phyloP scores from a whole-genome alignment of 192 early-diverging fungal species.

The Dissophora ornata region DNA sequence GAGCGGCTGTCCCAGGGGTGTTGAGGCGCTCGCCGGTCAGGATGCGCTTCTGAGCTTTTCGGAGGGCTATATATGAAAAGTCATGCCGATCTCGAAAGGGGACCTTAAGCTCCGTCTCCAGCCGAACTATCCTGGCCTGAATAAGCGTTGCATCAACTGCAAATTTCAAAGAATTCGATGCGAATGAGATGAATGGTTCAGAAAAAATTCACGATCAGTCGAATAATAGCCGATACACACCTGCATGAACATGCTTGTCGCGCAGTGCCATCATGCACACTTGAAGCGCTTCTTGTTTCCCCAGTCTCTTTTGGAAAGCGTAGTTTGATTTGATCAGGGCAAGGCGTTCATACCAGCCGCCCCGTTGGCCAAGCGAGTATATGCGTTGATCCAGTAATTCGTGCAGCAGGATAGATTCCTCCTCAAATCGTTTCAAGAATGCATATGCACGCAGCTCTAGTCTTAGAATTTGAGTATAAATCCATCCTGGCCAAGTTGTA shows the following conservation, averaged over 20 bases:
- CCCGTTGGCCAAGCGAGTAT: slow-evolving; percentile 66
- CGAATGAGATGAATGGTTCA: neutral
- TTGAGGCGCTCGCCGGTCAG: slow-evolving; percentile 57
- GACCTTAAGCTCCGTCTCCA: slow-evolving; percentile 58
- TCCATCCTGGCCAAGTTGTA: slow-evolving; percentile 57
- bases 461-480: slow-evolving; percentile 68
- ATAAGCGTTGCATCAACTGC: slow-evolving; percentile 56
- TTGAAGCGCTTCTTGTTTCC: slow-evolving; percentile 56
- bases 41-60: slow-evolving; percentile 47
- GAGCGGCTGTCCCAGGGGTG: slow-evolving; percentile 52
- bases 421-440: slow-evolving; percentile 63
- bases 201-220: neutral
- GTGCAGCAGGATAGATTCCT: slow-evolving; percentile 65
- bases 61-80: slow-evolving; percentile 57
- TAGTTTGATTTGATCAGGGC: slow-evolving; percentile 69
- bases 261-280: slow-evolving; percentile 70
- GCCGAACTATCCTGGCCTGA: slow-evolving; percentile 56
- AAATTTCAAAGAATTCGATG: too few species aligned
- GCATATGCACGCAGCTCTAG: slow-evolving; percentile 63
- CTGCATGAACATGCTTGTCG: slow-evolving; percentile 69
- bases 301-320: slow-evolving; percentile 44
- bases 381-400: slow-evolving; percentile 67
- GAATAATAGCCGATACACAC: slow-evolving; percentile 41
- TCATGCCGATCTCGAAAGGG: slow-evolving; percentile 61
- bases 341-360: slow-evolving; percentile 76